Evolutionary conservation across 2,329 filamentous ascomycete species (phyloP), one percentile per base, ranked within the genome.

Genomic region (Elsinoe australis): DNA sequence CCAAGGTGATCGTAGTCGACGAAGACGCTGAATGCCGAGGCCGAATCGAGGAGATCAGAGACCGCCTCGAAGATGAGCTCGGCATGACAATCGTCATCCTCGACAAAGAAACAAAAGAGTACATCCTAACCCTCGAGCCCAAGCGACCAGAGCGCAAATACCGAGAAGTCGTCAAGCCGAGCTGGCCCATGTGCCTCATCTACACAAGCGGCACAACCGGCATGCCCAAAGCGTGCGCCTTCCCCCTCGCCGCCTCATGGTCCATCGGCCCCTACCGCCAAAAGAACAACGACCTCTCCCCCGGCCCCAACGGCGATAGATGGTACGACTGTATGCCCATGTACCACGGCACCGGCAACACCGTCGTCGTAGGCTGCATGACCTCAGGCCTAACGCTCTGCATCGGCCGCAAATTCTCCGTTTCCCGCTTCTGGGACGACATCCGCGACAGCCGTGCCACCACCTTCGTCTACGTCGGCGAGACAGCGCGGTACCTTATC

Each of bases 301-400:
- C 61, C 48, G 71, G 67, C 24, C 64, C 61, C 18, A 60, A 59
- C 46, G 68, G 53, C 39, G 80, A 86, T 60, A 69, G 80, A 19
- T 87, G 80, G 75, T 88, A 87, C 59, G 76, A 80, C 59, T 85
- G 82, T 63, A 88, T 88, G 83, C 84, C 78, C 0, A 67, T 86
- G 24, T 88, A 87, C 59, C 85, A 89, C 61, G 83, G 83, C 10
- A 88, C 85, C 0, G 84, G 83, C 5, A 76, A 76, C 14, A 78
- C 83, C 26, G 71, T 69, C 4, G 71, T 74, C 24, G 41, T 46
- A 9, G 47, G 49, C 15, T 53, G 52, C 19, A 64, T 86, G 52
- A 58, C 78, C 3, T 66, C 64, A 3, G 75, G 78, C 2, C 53
- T 74, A 7, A 80, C 79, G 0, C 65, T 82, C 26, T 82, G 78